Percentiles rank a stretch among this genome's conserved stretches.
These are phyloP conservation scores for Ustilago crameri DNA, from an alignment of 1,284 basidiomycete species.

Conservation along the genomic window DNA sequence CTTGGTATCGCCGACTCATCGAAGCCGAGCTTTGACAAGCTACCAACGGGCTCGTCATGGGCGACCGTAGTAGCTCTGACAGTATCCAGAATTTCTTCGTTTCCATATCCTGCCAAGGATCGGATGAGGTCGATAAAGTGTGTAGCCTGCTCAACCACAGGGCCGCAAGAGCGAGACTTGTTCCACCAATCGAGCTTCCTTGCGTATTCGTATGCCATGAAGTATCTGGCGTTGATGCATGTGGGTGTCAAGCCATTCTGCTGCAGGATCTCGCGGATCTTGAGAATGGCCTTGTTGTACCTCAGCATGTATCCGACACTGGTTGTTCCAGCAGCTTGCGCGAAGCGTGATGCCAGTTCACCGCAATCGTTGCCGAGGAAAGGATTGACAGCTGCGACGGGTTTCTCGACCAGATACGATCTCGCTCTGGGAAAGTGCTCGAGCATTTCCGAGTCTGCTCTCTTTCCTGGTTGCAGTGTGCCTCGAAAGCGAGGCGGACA, in stretches of 20 bases:
- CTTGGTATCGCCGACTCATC: constrained; percentile 29
- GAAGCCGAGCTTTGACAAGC: constrained; percentile 32
- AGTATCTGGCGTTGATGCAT: constrained; percentile 51
- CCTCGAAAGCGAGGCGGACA: constrained; percentile 48
- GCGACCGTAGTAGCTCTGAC: constrained; percentile 30
- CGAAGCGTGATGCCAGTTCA: constrained; percentile 27
- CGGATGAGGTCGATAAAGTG: constrained; percentile 62
- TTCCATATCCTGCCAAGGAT: constrained; percentile 31
- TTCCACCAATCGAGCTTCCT: constrained; percentile 56
- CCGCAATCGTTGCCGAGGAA: constrained; percentile 27
- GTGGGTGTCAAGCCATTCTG: constrained; percentile 27
- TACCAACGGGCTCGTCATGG: constrained; percentile 30
- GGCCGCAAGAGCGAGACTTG: constrained; percentile 55
- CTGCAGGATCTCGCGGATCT: constrained; percentile 22
- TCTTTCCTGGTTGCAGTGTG: constrained; percentile 12
- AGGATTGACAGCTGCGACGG: constrained; percentile 50
- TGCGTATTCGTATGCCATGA: constrained; percentile 56
- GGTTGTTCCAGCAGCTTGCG: constrained; percentile 7
- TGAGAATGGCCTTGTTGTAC: constrained; percentile 37
- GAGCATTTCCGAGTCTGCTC: constrained; percentile 30
- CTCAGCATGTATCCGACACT: constrained; percentile 57
- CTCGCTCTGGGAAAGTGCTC: constrained; percentile 25
- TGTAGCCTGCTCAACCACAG: constrained; percentile 65
- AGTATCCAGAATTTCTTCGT: constrained; percentile 23
- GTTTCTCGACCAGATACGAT: constrained; percentile 61